Evolutionary conservation across 2,329 filamentous ascomycete species (phyloP), one percentile per base, ranked within the genome.

Genomic region (Tothia fuscella): DNA sequence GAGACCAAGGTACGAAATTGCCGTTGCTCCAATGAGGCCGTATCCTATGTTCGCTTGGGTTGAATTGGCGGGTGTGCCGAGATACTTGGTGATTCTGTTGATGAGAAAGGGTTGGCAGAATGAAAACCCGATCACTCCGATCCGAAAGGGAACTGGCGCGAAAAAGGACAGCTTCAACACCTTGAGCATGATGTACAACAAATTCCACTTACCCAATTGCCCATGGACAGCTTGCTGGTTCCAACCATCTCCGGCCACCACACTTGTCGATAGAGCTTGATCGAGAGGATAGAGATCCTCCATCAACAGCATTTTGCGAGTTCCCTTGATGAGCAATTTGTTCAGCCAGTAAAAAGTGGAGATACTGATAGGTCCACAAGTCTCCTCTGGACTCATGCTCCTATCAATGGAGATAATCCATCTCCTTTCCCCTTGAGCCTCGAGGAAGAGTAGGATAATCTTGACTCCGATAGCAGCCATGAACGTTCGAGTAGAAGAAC

Each of bases 321-420:
- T 7, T 34, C 31, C 31, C 12, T 13, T 9, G 17, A 16, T 16
- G 31, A 78, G 66, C 5, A 77, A 51, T 2, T 62, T 60, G 44
- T 68, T 72, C 38, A 74, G 53, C 72, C 72, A 76, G 58, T 62
- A 67, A 49, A 75, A 75, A 10, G 71, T 54, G 0, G 54, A 56
- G 32, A 60, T 58, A 45, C 60, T 72, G 47, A 67, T 67, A n/a
- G 71, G 56, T 3, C 70, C 64, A 35, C 65, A 68, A 2, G 66
- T 73, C 3, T 65, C 65, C 49, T 78, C 74, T 0, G 61, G 64
- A 1, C 59, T 51, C 49, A 73, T 74, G 20, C 66, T 60, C 6
- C 55, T 48, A 2, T 9, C 7, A n/a, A n/a, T n/a, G n/a, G n/a
- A n/a, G n/a, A n/a, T n/a, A n/a, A n/a, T n/a, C n/a, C n/a, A n/a